phyloP scores from a whole-genome alignment of 1,139 yeast species.

The Wickerhamomyces sp. region DNA sequence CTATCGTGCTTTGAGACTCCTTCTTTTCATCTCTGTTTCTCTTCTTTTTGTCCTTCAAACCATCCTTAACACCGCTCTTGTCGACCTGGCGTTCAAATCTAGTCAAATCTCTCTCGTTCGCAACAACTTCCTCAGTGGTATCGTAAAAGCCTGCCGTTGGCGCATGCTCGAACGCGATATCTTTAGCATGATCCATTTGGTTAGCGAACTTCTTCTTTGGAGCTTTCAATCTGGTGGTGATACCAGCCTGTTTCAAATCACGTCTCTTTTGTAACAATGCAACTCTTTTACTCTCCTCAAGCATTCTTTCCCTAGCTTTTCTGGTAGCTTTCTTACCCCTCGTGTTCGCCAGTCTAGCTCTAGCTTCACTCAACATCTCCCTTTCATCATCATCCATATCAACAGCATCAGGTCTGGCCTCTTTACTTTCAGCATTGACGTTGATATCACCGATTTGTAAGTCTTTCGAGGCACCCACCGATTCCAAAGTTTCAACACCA shows the following conservation, averaged over 20 bases:
- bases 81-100: slow-evolving; percentile 44
- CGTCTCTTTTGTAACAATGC: slow-evolving; percentile 78
- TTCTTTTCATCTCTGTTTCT: slow-evolving; percentile 18
- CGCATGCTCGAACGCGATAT: slow-evolving; percentile 72
- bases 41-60: slow-evolving; percentile 25
- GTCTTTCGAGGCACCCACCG: slow-evolving; percentile 30
- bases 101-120: slow-evolving; percentile 34
- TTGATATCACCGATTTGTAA: slow-evolving; percentile 51
- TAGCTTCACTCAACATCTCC: slow-evolving; percentile 92
- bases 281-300: slow-evolving; percentile 67
- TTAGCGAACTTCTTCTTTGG: slow-evolving; percentile 48
- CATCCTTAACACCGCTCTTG: slow-evolving; percentile 42
- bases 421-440: slow-evolving; percentile 72
- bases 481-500: slow-evolving; percentile 51
- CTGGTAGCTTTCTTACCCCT: slow-evolving; percentile 94
- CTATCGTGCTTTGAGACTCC: slow-evolving; percentile 18
- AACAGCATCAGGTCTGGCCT: slow-evolving; percentile 76
- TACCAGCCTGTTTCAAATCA: slow-evolving; percentile 83
- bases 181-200: slow-evolving; percentile 78
- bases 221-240: slow-evolving; percentile 41
- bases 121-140: slow-evolving; percentile 48
- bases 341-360: slow-evolving; percentile 86
- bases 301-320: slow-evolving; percentile 78
- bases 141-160: slow-evolving; percentile 72
- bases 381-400: slow-evolving; percentile 83